Evolutionary conservation across 2,329 filamentous ascomycete species (phyloP).

Genomic region (Paecilomyces formosus): DNA sequence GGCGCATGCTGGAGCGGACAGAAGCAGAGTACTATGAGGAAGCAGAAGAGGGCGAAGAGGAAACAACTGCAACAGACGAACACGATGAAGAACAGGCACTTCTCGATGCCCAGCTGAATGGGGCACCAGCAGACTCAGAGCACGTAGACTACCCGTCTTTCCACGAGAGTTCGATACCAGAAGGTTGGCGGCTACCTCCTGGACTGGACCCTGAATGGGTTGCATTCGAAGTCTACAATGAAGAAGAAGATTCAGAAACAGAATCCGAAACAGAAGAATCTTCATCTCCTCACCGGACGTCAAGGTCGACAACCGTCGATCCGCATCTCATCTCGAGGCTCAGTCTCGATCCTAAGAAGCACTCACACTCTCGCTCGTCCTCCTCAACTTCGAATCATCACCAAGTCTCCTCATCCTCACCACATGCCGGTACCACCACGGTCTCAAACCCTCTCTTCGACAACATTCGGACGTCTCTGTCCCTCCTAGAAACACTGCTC

Average conservation of each 20-base stretch:
- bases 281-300: slow-evolving; percentile 7
- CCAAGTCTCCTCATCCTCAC: slow-evolving; percentile 15
- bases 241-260: slow-evolving; percentile 51
- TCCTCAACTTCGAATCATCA: slow-evolving; percentile 4
- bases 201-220: slow-evolving; percentile 87
- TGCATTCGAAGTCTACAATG: slow-evolving; percentile 75
- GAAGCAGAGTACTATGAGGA: slow-evolving; percentile 27
- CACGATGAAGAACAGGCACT: slow-evolving; percentile 36
- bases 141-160: slow-evolving; percentile 13
- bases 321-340: slow-evolving; percentile 43
- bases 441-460: slow-evolving; percentile 43
- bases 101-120: slow-evolving; percentile 31
- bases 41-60: slow-evolving; percentile 18
- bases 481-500: slow-evolving; percentile 80
- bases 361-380: slow-evolving; percentile 3
- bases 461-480: slow-evolving; percentile 60
- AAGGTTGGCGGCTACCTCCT: slow-evolving; percentile 57
- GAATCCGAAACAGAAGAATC: slow-evolving; percentile 40
- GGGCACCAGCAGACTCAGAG: not conserved
- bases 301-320: slow-evolving; percentile 27
- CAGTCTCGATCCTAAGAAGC: slow-evolving; percentile 24
- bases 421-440: slow-evolving; percentile 13
- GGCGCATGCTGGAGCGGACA: slow-evolving; percentile 48
- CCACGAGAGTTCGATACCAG: slow-evolving; percentile 24
- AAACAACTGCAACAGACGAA: slow-evolving; percentile 15